Conservation (phyloP, 1,284 basidiomycete genomes). For the Rhodotorula glutinis region DNA sequence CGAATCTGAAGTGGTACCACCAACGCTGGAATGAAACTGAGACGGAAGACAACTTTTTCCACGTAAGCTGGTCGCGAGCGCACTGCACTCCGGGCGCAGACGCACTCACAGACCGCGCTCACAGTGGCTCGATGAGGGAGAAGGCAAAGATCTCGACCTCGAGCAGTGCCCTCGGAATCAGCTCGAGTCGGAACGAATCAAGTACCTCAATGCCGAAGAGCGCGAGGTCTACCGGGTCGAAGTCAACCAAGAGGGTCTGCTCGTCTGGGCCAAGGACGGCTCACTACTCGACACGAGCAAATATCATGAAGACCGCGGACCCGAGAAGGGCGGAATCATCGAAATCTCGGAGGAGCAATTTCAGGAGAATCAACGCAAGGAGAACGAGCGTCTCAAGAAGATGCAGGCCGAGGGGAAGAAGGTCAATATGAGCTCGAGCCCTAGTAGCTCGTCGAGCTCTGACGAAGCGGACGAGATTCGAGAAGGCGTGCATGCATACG, state of each 20-base stretch:
- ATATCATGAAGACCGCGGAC: constrained; percentile 40
- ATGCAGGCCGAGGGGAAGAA: constrained; percentile 15
- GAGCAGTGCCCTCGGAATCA: constrained; percentile 64
- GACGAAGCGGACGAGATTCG: constrained; percentile 26
- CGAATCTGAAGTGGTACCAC: constrained; percentile 63
- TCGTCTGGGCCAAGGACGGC: constrained; percentile 68
- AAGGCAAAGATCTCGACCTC: constrained; percentile 63
- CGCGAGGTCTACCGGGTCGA: constrained; percentile 68
- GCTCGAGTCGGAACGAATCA: constrained; percentile 62
- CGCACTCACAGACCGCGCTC: not conserved
- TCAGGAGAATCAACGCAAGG: constrained; percentile 19
- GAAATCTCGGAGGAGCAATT: constrained; percentile 40
- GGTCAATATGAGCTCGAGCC: constrained; percentile 25
- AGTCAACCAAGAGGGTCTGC: constrained; percentile 61
- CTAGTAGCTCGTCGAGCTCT: constrained; percentile 10
- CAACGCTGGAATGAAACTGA: constrained; percentile 61
- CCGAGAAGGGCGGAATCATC: constrained; percentile 47
- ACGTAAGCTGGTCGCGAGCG: constrained; percentile 53
- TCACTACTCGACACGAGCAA: constrained; percentile 53
- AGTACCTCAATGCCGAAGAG: constrained; percentile 66
- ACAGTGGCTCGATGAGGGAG: constrained; percentile 66
- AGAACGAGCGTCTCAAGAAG: constrained; percentile 16
- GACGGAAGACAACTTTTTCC: constrained; percentile 68
- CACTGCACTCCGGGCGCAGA: too few relatives aligned
- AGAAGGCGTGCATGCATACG: constrained; percentile 19